Conservation (phyloP, 768 basidiomycete species). For the Suillus cothurnatus region DNA sequence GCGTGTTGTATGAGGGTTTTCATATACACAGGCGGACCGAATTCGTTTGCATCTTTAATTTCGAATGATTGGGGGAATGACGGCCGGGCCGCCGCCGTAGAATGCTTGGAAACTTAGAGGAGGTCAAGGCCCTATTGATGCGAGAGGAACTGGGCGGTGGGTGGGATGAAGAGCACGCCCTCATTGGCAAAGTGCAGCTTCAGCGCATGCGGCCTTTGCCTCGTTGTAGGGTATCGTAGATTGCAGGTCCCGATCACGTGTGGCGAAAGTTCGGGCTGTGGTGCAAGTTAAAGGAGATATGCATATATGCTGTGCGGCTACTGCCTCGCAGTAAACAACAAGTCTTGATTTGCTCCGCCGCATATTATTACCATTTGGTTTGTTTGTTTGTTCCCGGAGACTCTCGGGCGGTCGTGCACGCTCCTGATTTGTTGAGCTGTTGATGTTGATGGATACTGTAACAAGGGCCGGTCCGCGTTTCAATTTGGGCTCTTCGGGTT, state of each 20-base stretch:
- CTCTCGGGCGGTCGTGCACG: conserved; percentile 5
- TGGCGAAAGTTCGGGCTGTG: conserved; percentile 21
- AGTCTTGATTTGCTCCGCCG: conserved; percentile 48
- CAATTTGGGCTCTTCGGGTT: conserved; percentile 38
- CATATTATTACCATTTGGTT: conserved; percentile 12
- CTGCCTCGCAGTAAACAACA: conserved; percentile 37
- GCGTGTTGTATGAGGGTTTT: conserved; percentile 52
- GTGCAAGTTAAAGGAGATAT: conserved; percentile 1
- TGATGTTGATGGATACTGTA: too few relatives aligned
- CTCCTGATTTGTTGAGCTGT: conserved; percentile 27
- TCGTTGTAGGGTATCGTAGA: conserved; percentile 38
- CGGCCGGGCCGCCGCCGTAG: too few relatives aligned
- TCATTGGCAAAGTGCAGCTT: conserved; percentile 51
- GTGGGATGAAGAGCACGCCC: conserved; percentile 54
- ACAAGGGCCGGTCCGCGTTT: conserved; percentile 37
- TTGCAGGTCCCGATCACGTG: conserved; percentile 54
- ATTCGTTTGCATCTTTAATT: conserved; percentile 46
- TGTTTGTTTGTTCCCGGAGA: too few relatives aligned
- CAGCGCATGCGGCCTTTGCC: conserved; percentile 58
- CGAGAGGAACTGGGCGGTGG: conserved; percentile 9
- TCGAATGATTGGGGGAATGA: conserved; percentile 61
- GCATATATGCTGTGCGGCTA: conserved; percentile 25
- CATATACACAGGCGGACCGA: conserved; percentile 57
- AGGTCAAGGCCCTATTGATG: conserved; percentile 8
- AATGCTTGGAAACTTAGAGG: conserved; percentile 57